These are phyloP conservation scores for Secale cereale DNA, from an alignment of 176 grass and related monocot genomes.

Conservation along the genomic window DNA sequence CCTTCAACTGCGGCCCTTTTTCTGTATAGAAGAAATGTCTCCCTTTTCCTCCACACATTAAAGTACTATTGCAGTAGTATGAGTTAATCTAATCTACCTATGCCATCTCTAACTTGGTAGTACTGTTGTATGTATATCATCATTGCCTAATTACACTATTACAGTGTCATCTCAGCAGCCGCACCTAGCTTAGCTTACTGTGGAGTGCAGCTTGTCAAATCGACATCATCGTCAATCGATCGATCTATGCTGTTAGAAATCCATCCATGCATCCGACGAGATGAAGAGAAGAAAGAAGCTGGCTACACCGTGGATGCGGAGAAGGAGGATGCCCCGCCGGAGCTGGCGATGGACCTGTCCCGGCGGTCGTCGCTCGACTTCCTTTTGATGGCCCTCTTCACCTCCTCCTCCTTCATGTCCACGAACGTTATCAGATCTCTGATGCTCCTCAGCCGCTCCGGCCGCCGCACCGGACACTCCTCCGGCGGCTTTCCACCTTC, in stretches of 20 bases:
- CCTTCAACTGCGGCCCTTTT: not conserved
- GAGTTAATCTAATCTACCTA: slow-evolving; percentile 3
- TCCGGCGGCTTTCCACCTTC: not conserved
- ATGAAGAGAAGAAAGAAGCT: not conserved
- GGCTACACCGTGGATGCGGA: slow-evolving; percentile 16
- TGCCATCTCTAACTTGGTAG: not conserved
- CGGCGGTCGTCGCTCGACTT: slow-evolving; percentile 32
- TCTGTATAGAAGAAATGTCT: not conserved
- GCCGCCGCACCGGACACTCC: slow-evolving; percentile 34
- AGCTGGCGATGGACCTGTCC: slow-evolving; percentile 19
- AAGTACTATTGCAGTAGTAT: not conserved
- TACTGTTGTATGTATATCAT: not conserved
- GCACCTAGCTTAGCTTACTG: not conserved
- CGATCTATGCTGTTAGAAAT: not conserved
- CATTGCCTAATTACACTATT: not conserved
- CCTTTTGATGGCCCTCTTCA: slow-evolving; percentile 57
- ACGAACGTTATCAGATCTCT: slow-evolving; percentile 64
- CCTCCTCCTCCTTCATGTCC: slow-evolving; percentile 87
- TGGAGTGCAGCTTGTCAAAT: not conserved
- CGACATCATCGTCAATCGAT: not conserved
- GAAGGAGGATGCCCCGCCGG: not conserved
- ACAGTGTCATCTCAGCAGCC: not conserved
- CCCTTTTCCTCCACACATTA: too few relatives aligned
- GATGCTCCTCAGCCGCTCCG: slow-evolving; percentile 49
- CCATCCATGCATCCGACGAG: not conserved